phyloP scores from a whole-genome alignment of 31 red algal species.

The Asparagopsis taxiformis region DNA sequence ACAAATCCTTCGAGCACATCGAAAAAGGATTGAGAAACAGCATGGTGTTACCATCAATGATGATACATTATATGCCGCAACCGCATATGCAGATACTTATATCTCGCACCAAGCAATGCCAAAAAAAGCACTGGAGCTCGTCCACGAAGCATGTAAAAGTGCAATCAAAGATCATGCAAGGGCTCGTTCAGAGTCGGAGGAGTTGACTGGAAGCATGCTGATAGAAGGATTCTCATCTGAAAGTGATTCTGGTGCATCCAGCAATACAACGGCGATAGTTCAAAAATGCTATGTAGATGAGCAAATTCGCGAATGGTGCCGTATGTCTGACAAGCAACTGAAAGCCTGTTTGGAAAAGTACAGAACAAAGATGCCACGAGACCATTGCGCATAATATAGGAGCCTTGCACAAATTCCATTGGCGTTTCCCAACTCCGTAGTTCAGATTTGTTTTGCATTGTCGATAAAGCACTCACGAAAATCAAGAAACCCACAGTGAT shows the following conservation, averaged over 20 bases:
- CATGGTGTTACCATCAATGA: conserved; percentile 15
- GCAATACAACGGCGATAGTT: neutral
- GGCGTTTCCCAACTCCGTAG: neutral
- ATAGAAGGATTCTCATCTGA: conserved; percentile 6
- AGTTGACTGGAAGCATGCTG: conserved; percentile 1
- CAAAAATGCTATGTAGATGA: neutral
- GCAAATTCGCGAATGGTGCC: neutral
- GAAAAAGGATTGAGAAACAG: conserved; percentile 28
- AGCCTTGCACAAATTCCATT: neutral
- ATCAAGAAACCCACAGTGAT: too few species aligned
- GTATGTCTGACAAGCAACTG: neutral
- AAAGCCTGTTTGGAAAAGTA: neutral
- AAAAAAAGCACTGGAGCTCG: conserved; percentile 44
- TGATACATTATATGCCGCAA: conserved; percentile 18
- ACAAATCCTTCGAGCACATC: conserved; percentile 40
- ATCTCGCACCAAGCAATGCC: conserved; percentile 48
- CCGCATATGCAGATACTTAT: conserved; percentile 29
- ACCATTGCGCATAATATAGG: neutral
- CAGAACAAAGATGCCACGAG: neutral
- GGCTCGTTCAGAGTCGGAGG: neutral
- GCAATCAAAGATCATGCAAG: neutral
- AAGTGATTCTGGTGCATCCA: neutral
- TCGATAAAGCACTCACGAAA: neutral
- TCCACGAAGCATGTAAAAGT: conserved; percentile 28
- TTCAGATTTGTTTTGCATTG: neutral